Conservation (phyloP, 1,139 yeast species). For the Zygoascus sp. region DNA sequence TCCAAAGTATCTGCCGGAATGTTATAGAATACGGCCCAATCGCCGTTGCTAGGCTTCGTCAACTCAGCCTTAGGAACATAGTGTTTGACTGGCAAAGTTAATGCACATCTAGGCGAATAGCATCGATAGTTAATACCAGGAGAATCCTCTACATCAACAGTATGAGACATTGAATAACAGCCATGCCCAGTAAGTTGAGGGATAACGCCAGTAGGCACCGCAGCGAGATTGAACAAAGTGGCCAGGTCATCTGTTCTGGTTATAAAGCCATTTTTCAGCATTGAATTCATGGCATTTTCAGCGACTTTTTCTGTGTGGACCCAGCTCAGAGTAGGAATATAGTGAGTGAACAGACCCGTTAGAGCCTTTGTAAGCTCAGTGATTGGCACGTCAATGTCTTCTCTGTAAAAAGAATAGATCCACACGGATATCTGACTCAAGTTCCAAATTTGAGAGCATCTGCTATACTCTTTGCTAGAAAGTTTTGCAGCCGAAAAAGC, state of each 20-base stretch:
- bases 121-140: slow-evolving; percentile 28
- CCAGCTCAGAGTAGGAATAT: slow-evolving; percentile 48
- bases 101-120: slow-evolving; percentile 32
- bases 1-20: slow-evolving; percentile 53
- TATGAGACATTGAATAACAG: slow-evolving; percentile 36
- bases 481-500: slow-evolving; percentile 41
- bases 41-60: slow-evolving; percentile 27
- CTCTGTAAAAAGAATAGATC: slow-evolving; percentile 24
- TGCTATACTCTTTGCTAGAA: slow-evolving; percentile 36
- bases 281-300: slow-evolving; percentile 46
- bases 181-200: slow-evolving; percentile 40
- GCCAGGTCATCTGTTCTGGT: slow-evolving; percentile 25
- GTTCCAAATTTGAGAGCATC: slow-evolving; percentile 50
- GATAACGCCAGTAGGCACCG: slow-evolving; percentile 38
- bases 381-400: slow-evolving; percentile 45
- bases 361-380: slow-evolving; percentile 38
- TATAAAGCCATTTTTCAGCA: slow-evolving; percentile 45
- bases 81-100: slow-evolving; percentile 29
- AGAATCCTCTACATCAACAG: slow-evolving; percentile 28
- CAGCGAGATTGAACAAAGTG: background rate
- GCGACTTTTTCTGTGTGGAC: slow-evolving; percentile 56
- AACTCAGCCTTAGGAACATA: slow-evolving; percentile 17
- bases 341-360: slow-evolving; percentile 48
- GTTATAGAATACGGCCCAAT: slow-evolving; percentile 79
- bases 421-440: slow-evolving; percentile 40